Base-by-base conservation (phyloP, 495 filamentous ascomycete species). In the Apodospora peruviana region DNA sequence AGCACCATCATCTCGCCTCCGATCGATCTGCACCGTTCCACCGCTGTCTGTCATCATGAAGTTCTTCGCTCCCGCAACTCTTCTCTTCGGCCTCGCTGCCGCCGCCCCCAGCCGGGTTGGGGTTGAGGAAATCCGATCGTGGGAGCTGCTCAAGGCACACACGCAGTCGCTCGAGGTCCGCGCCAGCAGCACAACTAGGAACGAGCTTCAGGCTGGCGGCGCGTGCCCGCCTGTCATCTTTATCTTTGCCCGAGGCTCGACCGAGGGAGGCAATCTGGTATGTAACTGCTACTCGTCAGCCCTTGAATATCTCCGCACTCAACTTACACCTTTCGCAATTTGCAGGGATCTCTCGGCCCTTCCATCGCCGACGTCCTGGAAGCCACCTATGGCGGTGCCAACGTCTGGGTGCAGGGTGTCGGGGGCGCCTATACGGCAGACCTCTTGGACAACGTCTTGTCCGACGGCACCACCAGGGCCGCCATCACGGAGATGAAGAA, bases 231-330 rank as follows among this genome's bases (percentile, higher is more conserved):
- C 60, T 20, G 65, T 77, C 21, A 71, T 74, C 45, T 70, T 79
- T 51, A 71, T 79, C 53, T 79, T 67, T 46, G 77, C 78, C 16
- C 74, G 60, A 22, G 60, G 54, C 29, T 63, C 60, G 10, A 56
- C 54, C 34, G 60, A 63, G 45, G 16, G 23, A 9, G 78, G 77
- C 38, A 80, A 82, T 60, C 69, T 80, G 65, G 77, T 78, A 48
- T 25, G 59, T 50, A n/a, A n/a, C n/a, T n/a, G n/a, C n/a, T n/a
- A n/a, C n/a, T n/a, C n/a, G n/a, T n/a, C n/a, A n/a, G n/a, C n/a
- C n/a, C n/a, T n/a, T n/a, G n/a, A n/a, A n/a, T n/a, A n/a, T n/a
- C n/a, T n/a, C n/a, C n/a, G n/a, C n/a, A n/a, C n/a, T n/a, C n/a
- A n/a, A n/a, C n/a, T n/a, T n/a, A n/a, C n/a, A n/a, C n/a, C n/a